Conservation (phyloP, 1,284 basidiomycete species). For the Veloboletus limbatus region DNA sequence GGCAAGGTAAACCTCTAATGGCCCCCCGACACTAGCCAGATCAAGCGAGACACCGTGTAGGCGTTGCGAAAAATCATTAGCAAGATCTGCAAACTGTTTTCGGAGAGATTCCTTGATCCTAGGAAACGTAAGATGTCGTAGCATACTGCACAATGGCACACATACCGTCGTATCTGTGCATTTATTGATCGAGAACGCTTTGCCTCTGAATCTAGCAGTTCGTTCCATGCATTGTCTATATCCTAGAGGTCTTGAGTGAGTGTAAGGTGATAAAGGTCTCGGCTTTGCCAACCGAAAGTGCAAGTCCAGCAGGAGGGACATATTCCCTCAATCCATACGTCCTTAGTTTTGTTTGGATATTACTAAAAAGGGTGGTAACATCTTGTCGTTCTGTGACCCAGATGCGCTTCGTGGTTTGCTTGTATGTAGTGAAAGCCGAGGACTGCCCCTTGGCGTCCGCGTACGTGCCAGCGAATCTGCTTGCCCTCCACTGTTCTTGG, state of each 20-base stretch:
- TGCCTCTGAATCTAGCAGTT: slow-evolving; percentile 73
- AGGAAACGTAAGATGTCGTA: slow-evolving; percentile 10
- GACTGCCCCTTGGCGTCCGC: slow-evolving; percentile 78
- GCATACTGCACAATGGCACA: slow-evolving; percentile 8
- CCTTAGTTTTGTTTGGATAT: slow-evolving; percentile 91
- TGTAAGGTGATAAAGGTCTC: background rate
- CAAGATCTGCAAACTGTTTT: slow-evolving; percentile 79
- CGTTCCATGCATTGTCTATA: slow-evolving; percentile 78
- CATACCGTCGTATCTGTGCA: slow-evolving; percentile 86
- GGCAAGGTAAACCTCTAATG: slow-evolving; percentile 61
- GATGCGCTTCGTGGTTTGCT: slow-evolving; percentile 79
- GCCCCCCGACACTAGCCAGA: slow-evolving; percentile 74
- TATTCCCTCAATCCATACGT: slow-evolving; percentile 89
- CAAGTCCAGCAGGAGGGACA: slow-evolving; percentile 71
- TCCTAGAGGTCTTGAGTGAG: slow-evolving; percentile 45
- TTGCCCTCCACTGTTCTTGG: slow-evolving; percentile 62
- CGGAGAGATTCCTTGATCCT: slow-evolving; percentile 90
- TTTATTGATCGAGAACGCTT: slow-evolving; percentile 83
- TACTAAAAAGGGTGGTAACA: slow-evolving; percentile 84
- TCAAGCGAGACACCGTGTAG: slow-evolving; percentile 73
- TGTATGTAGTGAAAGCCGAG: slow-evolving; percentile 76
- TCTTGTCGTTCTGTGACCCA: slow-evolving; percentile 94
- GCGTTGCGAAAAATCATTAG: slow-evolving; percentile 80
- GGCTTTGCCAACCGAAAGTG: slow-evolving; percentile 48
- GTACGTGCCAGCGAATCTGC: slow-evolving; percentile 73